These are phyloP conservation scores for Lentinula aciculospora DNA, from an alignment of 768 basidiomycete genomes.

Conservation along the genomic window DNA sequence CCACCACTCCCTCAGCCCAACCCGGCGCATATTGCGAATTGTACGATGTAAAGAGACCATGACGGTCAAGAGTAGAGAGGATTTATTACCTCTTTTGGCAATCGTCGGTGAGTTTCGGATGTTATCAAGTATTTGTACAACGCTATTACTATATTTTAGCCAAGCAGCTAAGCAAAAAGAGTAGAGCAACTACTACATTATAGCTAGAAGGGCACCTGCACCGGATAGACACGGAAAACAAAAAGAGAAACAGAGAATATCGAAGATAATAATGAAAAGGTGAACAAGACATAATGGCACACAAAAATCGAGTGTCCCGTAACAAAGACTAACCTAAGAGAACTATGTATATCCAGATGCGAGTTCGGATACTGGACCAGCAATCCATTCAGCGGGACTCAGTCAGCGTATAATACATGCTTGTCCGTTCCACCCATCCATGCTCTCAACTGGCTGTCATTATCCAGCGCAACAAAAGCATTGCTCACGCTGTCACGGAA, in stretches of 20 bases:
- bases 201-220: background rate
- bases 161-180: no score
- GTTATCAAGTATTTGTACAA: no score
- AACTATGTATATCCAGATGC: background rate
- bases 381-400: slow-evolving; percentile 11
- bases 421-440: slow-evolving; percentile 82
- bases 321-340: background rate
- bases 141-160: no score
- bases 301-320: slow-evolving; percentile 2
- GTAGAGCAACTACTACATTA: slow-evolving; percentile 4
- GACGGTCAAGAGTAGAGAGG: slow-evolving; percentile 6
- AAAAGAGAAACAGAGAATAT: slow-evolving; percentile 8
- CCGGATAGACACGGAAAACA: background rate
- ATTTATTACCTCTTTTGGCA: slow-evolving; percentile 5
- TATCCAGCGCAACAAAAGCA: slow-evolving; percentile 55
- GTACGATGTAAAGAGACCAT: slow-evolving; percentile 77
- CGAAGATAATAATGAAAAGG: slow-evolving; percentile 7
- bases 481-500: slow-evolving; percentile 73
- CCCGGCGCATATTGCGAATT: slow-evolving; percentile 67
- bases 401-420: slow-evolving; percentile 79
- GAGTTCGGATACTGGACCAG: background rate
- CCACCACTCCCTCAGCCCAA: slow-evolving; percentile 85
- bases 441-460: slow-evolving; percentile 55
- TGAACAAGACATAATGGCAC: background rate
- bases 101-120: background rate